Conservation (phyloP, 2,329 filamentous ascomycete species). For the Chaetomiaceae sp. region DNA sequence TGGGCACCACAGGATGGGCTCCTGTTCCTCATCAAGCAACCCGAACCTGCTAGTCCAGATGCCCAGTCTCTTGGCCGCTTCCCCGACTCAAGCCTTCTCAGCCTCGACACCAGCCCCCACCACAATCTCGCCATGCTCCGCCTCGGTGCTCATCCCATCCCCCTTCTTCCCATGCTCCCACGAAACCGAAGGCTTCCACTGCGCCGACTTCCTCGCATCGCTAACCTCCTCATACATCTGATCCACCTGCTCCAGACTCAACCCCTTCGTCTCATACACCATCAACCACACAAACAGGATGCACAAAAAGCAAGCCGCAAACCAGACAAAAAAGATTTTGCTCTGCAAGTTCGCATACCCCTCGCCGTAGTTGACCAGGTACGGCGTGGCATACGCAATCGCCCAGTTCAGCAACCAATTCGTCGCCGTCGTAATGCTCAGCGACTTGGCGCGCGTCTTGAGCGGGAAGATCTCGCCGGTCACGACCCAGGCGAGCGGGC, state of each 20-base stretch:
- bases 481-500: conserved; percentile 50
- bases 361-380: conserved; percentile 68
- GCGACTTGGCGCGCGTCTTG: conserved; percentile 58
- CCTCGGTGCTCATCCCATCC: no score
- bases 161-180: neutral
- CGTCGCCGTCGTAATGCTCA: conserved; percentile 65
- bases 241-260: conserved; percentile 78
- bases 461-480: conserved; percentile 61
- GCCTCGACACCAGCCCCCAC: no score
- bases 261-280: conserved; percentile 84
- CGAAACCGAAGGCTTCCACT: neutral
- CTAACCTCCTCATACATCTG: conserved; percentile 61
- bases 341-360: conserved; percentile 69
- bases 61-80: no score
- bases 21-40: no score
- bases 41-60: no score
- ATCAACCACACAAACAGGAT: conserved; percentile 72
- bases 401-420: conserved; percentile 77
- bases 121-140: neutral
- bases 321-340: conserved; percentile 71
- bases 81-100: no score
- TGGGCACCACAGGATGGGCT: no score
- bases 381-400: conserved; percentile 75
- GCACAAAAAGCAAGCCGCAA: conserved; percentile 63
- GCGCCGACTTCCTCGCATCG: neutral